Evolutionary conservation across 371 early-diverging fungal species (phyloP).

Genomic region (Funneliformis caledonium): DNA sequence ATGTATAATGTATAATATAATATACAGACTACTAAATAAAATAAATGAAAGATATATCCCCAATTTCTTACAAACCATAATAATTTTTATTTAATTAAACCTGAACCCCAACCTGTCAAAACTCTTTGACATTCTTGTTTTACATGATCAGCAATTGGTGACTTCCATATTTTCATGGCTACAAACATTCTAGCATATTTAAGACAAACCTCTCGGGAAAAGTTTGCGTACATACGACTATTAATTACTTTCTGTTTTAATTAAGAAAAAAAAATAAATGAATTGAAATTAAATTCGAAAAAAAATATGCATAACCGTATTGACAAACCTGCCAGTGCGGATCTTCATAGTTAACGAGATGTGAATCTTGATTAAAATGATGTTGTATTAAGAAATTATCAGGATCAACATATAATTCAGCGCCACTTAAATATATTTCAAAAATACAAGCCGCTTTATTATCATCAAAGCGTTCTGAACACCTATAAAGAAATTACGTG

Average conservation of each 20-base stretch:
- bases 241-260: constrained; percentile 47
- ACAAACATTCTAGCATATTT: constrained; percentile 50
- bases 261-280: neutral
- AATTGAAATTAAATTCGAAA: neutral
- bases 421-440: constrained; percentile 63
- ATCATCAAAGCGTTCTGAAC: constrained; percentile 65
- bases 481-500: constrained; percentile 42
- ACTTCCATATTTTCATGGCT: constrained; percentile 48
- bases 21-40: too few relatives aligned
- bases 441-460: constrained; percentile 69
- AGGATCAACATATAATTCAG: constrained; percentile 61
- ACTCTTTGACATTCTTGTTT: constrained; percentile 37
- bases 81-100: neutral
- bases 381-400: constrained; percentile 61
- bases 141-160: constrained; percentile 46
- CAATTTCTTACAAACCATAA: too few relatives aligned
- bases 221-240: constrained; percentile 51
- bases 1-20: too few relatives aligned
- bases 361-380: constrained; percentile 27
- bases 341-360: constrained; percentile 37
- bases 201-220: constrained; percentile 49
- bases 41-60: too few relatives aligned
- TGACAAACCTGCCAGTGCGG: constrained; percentile 44
- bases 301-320: neutral
- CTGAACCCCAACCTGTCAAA: constrained; percentile 27